phyloP scores from a whole-genome alignment of 2,329 filamentous ascomycete genomes.

The Colletotrichum sp. region DNA sequence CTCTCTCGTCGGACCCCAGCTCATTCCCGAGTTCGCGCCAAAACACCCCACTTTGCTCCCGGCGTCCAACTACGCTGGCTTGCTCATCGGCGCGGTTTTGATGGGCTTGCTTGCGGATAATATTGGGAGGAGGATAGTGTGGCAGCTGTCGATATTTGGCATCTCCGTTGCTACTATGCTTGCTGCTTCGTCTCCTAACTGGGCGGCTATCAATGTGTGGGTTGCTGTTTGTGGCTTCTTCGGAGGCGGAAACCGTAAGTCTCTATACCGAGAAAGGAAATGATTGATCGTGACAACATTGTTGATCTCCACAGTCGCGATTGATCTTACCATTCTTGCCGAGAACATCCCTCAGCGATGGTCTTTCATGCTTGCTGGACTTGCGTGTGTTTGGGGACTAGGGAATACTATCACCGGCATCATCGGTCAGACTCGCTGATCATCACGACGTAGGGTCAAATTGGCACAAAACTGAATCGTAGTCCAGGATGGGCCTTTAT shows the following conservation, averaged over 20 bases:
- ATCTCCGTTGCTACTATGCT: neutral
- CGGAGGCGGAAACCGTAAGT: neutral
- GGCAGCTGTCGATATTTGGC: neutral
- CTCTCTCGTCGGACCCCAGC: neutral
- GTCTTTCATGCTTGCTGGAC: neutral
- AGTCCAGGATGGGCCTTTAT: neutral
- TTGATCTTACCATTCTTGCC: neutral
- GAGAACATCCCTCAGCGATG: neutral
- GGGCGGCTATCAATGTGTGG: neutral
- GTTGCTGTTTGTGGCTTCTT: neutral
- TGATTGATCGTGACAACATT: neutral
- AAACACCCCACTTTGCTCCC: neutral
- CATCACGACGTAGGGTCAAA: neutral
- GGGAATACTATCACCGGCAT: neutral
- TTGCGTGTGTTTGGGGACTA: neutral
- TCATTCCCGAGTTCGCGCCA: neutral
- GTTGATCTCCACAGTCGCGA: neutral
- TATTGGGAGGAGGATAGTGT: neutral
- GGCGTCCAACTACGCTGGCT: neutral
- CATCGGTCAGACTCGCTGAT: neutral
- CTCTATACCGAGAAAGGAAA: accelerated
- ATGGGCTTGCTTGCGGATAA: neutral
- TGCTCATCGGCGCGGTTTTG: neutral
- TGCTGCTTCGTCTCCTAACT: neutral
- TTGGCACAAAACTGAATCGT: neutral